A percentile compares a stretch with the other conserved stretches of the same genome.
Evolutionary conservation across 2,329 filamentous ascomycete species (phyloP).

Genomic region (Magnaporthiopsis rhizophila): DNA sequence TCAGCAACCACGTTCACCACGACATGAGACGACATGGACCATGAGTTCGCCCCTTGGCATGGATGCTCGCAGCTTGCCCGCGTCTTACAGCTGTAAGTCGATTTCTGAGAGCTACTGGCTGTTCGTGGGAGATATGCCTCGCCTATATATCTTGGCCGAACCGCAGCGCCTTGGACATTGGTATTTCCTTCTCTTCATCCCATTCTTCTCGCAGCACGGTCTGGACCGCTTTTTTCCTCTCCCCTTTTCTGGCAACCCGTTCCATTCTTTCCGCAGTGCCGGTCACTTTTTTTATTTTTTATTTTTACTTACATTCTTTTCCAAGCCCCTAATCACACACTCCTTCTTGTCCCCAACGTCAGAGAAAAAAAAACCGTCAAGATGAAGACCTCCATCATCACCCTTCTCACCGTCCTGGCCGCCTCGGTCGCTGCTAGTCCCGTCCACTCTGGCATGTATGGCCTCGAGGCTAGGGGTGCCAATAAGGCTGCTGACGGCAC

Average conservation of each 20-base stretch:
- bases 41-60: background rate
- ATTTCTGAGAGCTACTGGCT: too few species aligned
- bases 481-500: background rate
- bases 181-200: background rate
- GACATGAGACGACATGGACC: background rate
- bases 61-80: background rate
- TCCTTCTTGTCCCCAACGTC: background rate
- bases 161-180: background rate
- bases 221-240: background rate
- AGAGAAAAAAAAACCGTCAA: background rate
- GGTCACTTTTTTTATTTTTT: background rate
- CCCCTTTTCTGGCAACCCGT: background rate
- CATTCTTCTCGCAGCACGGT: background rate
- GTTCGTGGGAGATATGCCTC: background rate
- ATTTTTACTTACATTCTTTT: background rate
- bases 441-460: background rate
- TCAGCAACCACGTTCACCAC: background rate
- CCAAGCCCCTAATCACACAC: background rate
- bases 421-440: conserved; percentile 3
- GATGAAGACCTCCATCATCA: conserved; percentile 4
- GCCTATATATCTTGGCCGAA: background rate
- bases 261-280: conserved; percentile 6
- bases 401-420: conserved; percentile 1
- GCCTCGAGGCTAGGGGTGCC: background rate
- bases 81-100: too few species aligned